A percentile compares a stretch with the other conserved stretches of the same genome.
Conservation (phyloP, 2,329 filamentous ascomycete genomes). For the Raffaelea deltoideospora region DNA sequence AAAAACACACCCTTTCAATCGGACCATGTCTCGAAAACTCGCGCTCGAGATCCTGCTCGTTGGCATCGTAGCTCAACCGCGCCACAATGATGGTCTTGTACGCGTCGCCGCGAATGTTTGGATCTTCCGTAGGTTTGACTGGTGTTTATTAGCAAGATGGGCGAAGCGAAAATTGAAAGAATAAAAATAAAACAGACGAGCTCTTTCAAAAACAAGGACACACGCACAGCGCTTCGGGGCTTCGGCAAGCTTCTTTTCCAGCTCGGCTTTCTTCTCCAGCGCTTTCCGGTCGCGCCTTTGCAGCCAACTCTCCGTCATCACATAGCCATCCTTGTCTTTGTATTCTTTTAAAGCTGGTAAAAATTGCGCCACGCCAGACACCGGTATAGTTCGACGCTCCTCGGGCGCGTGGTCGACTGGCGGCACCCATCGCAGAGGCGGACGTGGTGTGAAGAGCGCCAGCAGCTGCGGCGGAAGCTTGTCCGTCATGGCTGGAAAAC, state of each 20-base stretch:
- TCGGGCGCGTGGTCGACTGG: constrained; percentile 72
- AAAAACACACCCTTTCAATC: constrained; percentile 63
- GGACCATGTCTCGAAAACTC: constrained; percentile 90
- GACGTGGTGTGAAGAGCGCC: constrained; percentile 87
- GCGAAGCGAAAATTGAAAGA: not conserved
- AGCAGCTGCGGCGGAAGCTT: constrained; percentile 86
- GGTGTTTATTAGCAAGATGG: constrained; percentile 1
- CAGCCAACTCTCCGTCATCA: constrained; percentile 84
- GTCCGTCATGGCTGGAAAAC: constrained; percentile 59
- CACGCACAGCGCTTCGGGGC: constrained; percentile 47
- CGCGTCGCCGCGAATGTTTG: constrained; percentile 80
- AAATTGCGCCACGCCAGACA: constrained; percentile 61
- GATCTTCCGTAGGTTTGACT: constrained; percentile 75
- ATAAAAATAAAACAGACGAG: not conserved
- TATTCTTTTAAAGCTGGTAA: constrained; percentile 62
- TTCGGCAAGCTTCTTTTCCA: constrained; percentile 49
- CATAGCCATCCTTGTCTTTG: constrained; percentile 60
- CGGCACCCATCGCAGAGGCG: constrained; percentile 77
- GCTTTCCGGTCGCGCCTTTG: constrained; percentile 74
- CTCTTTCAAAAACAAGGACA: not conserved
- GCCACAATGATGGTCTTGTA: constrained; percentile 92
- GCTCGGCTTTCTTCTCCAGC: constrained; percentile 57
- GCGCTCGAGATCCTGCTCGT: constrained; percentile 77
- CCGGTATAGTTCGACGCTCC: constrained; percentile 58
- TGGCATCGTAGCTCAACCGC: constrained; percentile 76